Percentiles rank a stretch among this genome's conserved stretches.
These are phyloP conservation scores for Arachnomyces sp. DNA, from an alignment of 2,329 filamentous ascomycete genomes.

Conservation along the genomic window DNA sequence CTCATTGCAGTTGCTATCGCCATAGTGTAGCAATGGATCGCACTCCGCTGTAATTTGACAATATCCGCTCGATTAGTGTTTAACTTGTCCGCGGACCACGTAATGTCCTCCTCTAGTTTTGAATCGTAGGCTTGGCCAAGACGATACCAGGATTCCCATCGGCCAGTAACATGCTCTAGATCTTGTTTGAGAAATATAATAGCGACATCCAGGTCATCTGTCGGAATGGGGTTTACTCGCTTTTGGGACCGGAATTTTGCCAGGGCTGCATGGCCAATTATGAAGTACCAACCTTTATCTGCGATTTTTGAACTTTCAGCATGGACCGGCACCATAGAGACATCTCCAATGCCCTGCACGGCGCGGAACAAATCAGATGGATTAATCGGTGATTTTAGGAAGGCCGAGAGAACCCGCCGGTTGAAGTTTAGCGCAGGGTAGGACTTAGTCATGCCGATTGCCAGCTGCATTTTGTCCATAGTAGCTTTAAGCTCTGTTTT, in stretches of 20 bases:
- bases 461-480: slow-evolving; percentile 87
- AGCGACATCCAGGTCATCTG: slow-evolving; percentile 75
- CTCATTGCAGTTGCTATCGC: slow-evolving; percentile 56
- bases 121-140: slow-evolving; percentile 82
- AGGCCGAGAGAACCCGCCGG: slow-evolving; percentile 70
- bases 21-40: slow-evolving; percentile 76
- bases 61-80: slow-evolving; percentile 73
- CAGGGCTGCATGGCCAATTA: slow-evolving; percentile 80
- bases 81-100: slow-evolving; percentile 86
- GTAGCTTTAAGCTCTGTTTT: slow-evolving; percentile 86
- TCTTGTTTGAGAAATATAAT: slow-evolving; percentile 74
- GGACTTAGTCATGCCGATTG: slow-evolving; percentile 68
- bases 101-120: slow-evolving; percentile 76
- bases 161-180: slow-evolving; percentile 70
- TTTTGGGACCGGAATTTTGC: slow-evolving; percentile 78
- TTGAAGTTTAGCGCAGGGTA: slow-evolving; percentile 81
- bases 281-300: slow-evolving; percentile 81
- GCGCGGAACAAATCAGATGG: slow-evolving; percentile 72
- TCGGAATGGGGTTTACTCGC: slow-evolving; percentile 68
- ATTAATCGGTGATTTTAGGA: slow-evolving; percentile 75
- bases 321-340: slow-evolving; percentile 64
- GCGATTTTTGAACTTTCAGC: slow-evolving; percentile 64
- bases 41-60: slow-evolving; percentile 65
- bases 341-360: slow-evolving; percentile 67
- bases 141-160: slow-evolving; percentile 87